Percentiles rank a stretch among this genome's conserved stretches.
These are phyloP conservation scores for Melaleuca quinquenervia DNA, from an alignment of 345 rosid species.

Conservation along the genomic window DNA sequence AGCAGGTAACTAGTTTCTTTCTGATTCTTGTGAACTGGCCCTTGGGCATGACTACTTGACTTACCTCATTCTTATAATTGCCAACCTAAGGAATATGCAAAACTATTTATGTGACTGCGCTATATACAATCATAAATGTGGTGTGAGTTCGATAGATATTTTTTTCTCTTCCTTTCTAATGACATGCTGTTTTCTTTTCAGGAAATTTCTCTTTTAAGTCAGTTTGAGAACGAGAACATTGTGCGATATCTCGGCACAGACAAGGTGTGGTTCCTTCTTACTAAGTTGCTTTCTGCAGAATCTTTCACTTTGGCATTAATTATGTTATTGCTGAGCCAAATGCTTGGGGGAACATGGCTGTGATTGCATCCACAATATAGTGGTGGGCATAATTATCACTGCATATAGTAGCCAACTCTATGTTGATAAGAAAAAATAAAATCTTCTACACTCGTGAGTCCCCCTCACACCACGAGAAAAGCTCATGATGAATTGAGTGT, in stretches of 20 bases:
- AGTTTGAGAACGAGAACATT: constrained; percentile 79
- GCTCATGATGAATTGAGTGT: neutral
- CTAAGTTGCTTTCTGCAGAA: neutral
- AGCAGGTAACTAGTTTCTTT: constrained; percentile 34
- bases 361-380: neutral
- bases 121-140: neutral
- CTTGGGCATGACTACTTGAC: neutral
- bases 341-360: neutral
- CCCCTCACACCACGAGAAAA: neutral
- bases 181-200: constrained; percentile 16
- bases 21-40: neutral
- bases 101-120: neutral
- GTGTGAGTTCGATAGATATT: neutral
- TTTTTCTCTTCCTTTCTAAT: neutral
- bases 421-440: no score
- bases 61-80: neutral
- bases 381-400: neutral
- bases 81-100: neutral
- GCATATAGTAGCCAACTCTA: neutral
- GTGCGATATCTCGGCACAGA: constrained; percentile 77
- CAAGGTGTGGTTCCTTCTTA: constrained; percentile 31
- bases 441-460: no score
- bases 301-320: neutral
- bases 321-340: neutral
- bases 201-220: constrained; percentile 80